Conservation (phyloP, 2,329 filamentous ascomycete genomes). For the Penicillium fuscoglaucum region DNA sequence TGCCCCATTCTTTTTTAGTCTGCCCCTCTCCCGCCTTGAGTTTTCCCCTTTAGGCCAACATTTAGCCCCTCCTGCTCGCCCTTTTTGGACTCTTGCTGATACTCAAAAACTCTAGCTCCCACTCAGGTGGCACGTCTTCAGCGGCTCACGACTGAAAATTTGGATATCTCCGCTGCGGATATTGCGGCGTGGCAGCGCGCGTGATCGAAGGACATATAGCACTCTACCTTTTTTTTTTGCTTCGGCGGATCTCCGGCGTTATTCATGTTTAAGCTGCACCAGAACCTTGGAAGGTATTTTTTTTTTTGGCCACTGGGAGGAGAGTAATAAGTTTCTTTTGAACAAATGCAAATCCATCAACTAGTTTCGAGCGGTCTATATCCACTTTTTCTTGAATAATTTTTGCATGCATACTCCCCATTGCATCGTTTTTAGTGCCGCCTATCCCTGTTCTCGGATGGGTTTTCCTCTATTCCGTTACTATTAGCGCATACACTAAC, state of each 20-base stretch:
- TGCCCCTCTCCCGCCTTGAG: constrained; percentile 1
- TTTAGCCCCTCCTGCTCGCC: constrained; percentile 1
- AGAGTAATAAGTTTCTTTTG: background rate
- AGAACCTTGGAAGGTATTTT: background rate
- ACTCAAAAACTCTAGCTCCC: constrained; percentile 21
- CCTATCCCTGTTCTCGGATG: background rate
- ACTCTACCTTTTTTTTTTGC: background rate
- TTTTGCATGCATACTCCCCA: background rate
- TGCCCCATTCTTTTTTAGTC: background rate
- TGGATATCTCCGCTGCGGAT: constrained; percentile 34
- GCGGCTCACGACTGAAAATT: constrained; percentile 30
- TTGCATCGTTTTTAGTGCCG: background rate
- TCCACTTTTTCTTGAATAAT: background rate
- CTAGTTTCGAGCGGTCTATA: background rate
- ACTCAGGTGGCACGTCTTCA: constrained; percentile 28
- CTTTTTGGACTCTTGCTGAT: constrained; percentile 20
- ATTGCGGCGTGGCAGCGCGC: constrained; percentile 34
- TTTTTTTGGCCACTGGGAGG: background rate
- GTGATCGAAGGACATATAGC: constrained; percentile 9
- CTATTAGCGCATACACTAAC: background rate
- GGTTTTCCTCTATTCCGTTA: background rate
- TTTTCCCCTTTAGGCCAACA: background rate
- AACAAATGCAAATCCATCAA: background rate
- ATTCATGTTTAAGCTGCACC: background rate
- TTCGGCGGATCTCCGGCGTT: background rate